Percentiles rank a stretch among this genome's conserved stretches.
phyloP scores from a whole-genome alignment of 805 yeast species.

The Candida chauliodis region DNA sequence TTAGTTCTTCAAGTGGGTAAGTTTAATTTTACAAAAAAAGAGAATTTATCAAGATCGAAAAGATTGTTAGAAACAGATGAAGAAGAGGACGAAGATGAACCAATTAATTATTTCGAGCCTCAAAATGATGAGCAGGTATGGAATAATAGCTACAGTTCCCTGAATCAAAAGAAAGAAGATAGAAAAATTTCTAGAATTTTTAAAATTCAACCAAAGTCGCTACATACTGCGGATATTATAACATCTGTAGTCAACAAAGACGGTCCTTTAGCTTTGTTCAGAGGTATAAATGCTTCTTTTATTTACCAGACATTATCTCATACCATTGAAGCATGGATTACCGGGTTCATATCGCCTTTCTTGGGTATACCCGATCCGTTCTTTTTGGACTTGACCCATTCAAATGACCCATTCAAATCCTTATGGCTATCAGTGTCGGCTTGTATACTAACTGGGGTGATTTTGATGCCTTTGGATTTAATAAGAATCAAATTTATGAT shows the following conservation, averaged over 20 bases:
- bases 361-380: constrained; percentile 85
- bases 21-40: constrained; percentile 32
- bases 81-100: constrained; percentile 18
- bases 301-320: constrained; percentile 69
- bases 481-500: constrained; percentile 75
- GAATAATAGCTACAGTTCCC: constrained; percentile 3
- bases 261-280: constrained; percentile 68
- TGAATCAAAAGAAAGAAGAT: background rate
- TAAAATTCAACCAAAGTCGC: constrained; percentile 53
- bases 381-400: constrained; percentile 76
- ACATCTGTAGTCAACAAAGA: constrained; percentile 62
- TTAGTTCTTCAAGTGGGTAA: constrained; percentile 78
- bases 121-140: constrained; percentile 11
- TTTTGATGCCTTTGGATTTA: constrained; percentile 77
- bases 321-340: constrained; percentile 86
- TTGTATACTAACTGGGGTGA: constrained; percentile 64
- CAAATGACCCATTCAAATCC: constrained; percentile 71
- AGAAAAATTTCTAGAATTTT: constrained; percentile 8
- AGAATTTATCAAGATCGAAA: constrained; percentile 7
- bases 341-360: constrained; percentile 81
- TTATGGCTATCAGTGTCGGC: constrained; percentile 67
- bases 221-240: constrained; percentile 63
- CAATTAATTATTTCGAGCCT: constrained; percentile 36
- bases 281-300: constrained; percentile 77
- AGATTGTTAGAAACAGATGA: constrained; percentile 15